Conservation (phyloP, 2,329 filamentous ascomycete genomes). For the Phialophora verrucosa region DNA sequence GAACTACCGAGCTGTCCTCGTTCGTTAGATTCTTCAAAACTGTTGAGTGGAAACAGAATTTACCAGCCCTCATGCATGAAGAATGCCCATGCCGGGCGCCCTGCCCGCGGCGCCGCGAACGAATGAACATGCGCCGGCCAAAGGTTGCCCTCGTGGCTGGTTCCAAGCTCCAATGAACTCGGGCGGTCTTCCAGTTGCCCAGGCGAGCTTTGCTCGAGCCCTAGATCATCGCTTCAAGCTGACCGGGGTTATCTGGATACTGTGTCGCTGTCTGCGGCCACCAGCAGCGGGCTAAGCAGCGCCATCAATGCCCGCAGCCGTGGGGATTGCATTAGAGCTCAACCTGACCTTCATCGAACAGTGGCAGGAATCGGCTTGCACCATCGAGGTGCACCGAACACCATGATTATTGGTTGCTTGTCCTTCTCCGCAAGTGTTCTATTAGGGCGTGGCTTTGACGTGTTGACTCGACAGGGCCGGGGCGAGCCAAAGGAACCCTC, state of each 20-base stretch:
- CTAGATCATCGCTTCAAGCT: background rate
- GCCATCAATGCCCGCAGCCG: background rate
- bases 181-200: slow-evolving; percentile 40
- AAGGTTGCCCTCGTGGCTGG: background rate
- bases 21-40: background rate
- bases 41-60: background rate
- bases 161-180: slow-evolving; percentile 15
- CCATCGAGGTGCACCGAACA: no score
- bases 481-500: background rate
- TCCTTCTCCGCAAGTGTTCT: background rate
- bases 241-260: no score
- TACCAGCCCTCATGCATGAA: background rate
- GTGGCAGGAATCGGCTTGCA: background rate
- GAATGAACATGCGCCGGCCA: background rate
- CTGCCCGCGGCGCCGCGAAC: background rate
- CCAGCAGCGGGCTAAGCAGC: background rate
- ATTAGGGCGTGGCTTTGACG: background rate
- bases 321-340: no score
- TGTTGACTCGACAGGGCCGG: background rate
- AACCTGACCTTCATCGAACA: no score
- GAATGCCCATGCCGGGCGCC: background rate
- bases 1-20: background rate
- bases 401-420: background rate
- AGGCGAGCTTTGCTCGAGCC: background rate
- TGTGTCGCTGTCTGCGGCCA: background rate